Evolutionary conservation across 257 asterid genomes (phyloP).

Genomic region (Jasminum sambac): DNA sequence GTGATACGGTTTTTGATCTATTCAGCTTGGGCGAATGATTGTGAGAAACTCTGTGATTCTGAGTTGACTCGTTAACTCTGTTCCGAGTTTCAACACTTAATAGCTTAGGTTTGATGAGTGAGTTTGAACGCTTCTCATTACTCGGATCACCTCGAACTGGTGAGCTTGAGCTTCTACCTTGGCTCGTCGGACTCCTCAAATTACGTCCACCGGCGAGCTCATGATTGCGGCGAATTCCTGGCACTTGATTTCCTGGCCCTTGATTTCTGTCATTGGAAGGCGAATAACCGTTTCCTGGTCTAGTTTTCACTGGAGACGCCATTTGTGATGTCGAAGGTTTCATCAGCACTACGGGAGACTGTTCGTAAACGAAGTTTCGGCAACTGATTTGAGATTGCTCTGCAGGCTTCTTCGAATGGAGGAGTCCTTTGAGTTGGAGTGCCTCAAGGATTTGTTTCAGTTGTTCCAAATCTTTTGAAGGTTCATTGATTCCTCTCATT

Average conservation of each 20-base stretch:
- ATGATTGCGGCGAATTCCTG: slow-evolving; percentile 40
- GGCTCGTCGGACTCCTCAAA: slow-evolving; percentile 44
- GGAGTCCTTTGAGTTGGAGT: slow-evolving; percentile 86
- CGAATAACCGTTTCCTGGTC: slow-evolving; percentile 37
- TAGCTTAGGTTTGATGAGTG: slow-evolving; percentile 55
- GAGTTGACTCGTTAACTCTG: slow-evolving; percentile 44
- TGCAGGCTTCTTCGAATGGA: slow-evolving; percentile 54
- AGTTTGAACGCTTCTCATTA: slow-evolving; percentile 50
- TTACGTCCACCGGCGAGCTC: slow-evolving; percentile 48
- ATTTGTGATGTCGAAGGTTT: slow-evolving; percentile 44
- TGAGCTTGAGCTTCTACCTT: slow-evolving; percentile 46
- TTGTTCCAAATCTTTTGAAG: slow-evolving; percentile 77
- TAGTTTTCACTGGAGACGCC: slow-evolving; percentile 40
- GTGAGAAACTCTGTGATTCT: slow-evolving; percentile 53
- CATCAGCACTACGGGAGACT: slow-evolving; percentile 62
- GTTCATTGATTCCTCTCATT: slow-evolving; percentile 75
- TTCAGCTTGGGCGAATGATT: slow-evolving; percentile 64
- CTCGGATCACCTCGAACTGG: slow-evolving; percentile 41
- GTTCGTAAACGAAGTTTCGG: slow-evolving; percentile 60
- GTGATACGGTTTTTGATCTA: slow-evolving; percentile 45
- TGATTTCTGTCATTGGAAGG: slow-evolving; percentile 34
- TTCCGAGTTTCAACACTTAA: slow-evolving; percentile 59
- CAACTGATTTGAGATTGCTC: slow-evolving; percentile 37
- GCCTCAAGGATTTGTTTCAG: slow-evolving; percentile 91
- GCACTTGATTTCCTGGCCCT: slow-evolving; percentile 33